Base-by-base conservation (phyloP, 352 stramenopile species). In the Globisporangium carolinianum region DNA sequence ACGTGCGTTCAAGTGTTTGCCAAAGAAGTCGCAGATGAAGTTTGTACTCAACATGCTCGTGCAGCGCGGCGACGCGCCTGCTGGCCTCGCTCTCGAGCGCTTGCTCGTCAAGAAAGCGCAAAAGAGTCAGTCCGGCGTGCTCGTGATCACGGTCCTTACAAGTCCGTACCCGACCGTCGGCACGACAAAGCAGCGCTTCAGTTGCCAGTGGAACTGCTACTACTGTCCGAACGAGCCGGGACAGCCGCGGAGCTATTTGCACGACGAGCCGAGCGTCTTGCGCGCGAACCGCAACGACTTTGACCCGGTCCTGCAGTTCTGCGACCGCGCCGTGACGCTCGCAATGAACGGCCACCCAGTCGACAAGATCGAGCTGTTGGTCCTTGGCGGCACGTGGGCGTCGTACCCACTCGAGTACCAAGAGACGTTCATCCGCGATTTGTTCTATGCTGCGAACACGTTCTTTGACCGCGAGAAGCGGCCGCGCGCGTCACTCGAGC, bases 141-240 rank as follows among this genome's bases (percentile, higher is more conserved):
- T 97, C 14, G 87, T 97, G 5, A 75, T 97, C 49, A 97, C 91
- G 11, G 89, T 97, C 58, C 76, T 97, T 46, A 97, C 91, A 47
- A 96, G 83, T 62, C 91, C 91, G 53, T 96, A 97, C 67, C 88
- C 91, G 42, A 63, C 67, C 12, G 85, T 94, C 32, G 69, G 70
- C 51, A 72, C 75, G 15, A 94, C 89, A 66, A 67, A 65, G 43
- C 91, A 97, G 69, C 78, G 75, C 32, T 97, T 97, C 56, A 94
- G 80, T 59, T 97, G 91, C 67, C 87, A 97, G 69, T 97, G 91
- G 87, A 97, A 97, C 62, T 98, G 91, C 69, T 97, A 97, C 79
- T 98, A 98, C 66, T 98, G 91, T 65, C 91, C 91, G 4, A 97
- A 98, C 63, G 87, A 98, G 50, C 89, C 90, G 0, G 86, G 82